Conservation (phyloP, 129 eudicot genomes). For the Ambrosia trifida region DNA sequence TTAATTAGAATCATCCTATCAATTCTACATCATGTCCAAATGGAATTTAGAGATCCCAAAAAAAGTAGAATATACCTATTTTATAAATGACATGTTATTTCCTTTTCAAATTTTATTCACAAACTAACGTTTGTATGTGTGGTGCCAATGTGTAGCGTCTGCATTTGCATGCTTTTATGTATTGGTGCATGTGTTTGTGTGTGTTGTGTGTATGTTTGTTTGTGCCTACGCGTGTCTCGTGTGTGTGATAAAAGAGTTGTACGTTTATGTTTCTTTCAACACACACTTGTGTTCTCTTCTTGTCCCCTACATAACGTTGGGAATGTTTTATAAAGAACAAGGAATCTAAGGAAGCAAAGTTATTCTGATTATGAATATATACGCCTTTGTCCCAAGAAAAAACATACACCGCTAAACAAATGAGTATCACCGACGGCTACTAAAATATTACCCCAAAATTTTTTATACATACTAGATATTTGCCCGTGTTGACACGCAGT, state of each 20-base stretch:
- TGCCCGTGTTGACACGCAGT: too few relatives aligned
- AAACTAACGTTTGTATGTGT: constrained; percentile 13
- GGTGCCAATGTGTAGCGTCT: background rate
- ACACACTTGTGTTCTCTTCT: constrained; percentile 2
- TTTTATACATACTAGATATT: too few relatives aligned
- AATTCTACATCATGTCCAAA: background rate
- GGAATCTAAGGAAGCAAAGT: constrained; percentile 6
- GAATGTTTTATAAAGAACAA: constrained; percentile 4
- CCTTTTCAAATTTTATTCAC: background rate
- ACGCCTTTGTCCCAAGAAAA: background rate
- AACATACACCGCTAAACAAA: too few relatives aligned
- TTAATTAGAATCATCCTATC: background rate
- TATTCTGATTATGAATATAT: constrained; percentile 22
- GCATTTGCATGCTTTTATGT: constrained; percentile 2
- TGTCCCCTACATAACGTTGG: background rate
- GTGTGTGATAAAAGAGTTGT: constrained; percentile 15
- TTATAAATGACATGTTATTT: constrained; percentile 9
- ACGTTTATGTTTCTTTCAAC: background rate
- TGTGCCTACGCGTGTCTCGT: constrained; percentile 15
- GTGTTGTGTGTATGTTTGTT: background rate
- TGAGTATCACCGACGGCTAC: too few relatives aligned
- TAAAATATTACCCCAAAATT: too few relatives aligned
- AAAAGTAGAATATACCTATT: constrained; percentile 24
- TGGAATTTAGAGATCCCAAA: background rate
- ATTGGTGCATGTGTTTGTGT: background rate